Evolutionary conservation across 805 yeast species (phyloP), one percentile per base, ranked within the genome.

Genomic region (Yarrowia sp.): DNA sequence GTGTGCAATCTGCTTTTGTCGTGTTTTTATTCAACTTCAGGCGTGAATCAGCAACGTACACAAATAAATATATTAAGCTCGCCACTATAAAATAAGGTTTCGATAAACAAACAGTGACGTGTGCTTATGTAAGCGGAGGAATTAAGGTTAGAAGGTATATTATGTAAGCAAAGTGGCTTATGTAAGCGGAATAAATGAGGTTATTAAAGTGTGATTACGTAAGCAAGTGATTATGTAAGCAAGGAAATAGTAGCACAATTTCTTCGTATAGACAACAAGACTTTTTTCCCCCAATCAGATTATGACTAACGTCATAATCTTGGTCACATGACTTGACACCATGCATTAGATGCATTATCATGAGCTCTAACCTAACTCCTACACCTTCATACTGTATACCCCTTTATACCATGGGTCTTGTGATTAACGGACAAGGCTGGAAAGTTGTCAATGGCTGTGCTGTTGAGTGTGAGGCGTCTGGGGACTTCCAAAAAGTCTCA

Each of bases 361-460:
- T 8, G 40, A 38, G 10, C 40, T 38, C 40, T 11, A 38, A 9
- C 32, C 32, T 26, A 26, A 26, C 32, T 26, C 32, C 32, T 26
- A 8, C 22, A 19, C 41, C 19, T 42, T 16, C 63, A 41, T 36
- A 22, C 32, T 19, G 19, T 19, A 19, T 19, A 19, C 19, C 19
- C 32, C 32, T 26, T 26, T 10, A 38, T 11, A 35, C n/a, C 8
- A 59, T 59, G 65, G 65, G 65, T 7, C 52, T 59, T 1, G 16
- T 35, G 1, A 59, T 59, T 10, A 8, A 12, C 52, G 67, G 56
- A 48, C 41, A 63, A 22, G 56, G 55, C 38, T 63, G 67, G 67
- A 63, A 48, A 49, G 14, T 63, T 14, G 46, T 36, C 46, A 40
- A 63, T 19, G 67, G 14, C 22, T 3, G 36, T 19, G 67, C 67